Evolutionary conservation across 2,329 filamentous ascomycete species (phyloP).

Genomic region (Harringtonia aguacate): DNA sequence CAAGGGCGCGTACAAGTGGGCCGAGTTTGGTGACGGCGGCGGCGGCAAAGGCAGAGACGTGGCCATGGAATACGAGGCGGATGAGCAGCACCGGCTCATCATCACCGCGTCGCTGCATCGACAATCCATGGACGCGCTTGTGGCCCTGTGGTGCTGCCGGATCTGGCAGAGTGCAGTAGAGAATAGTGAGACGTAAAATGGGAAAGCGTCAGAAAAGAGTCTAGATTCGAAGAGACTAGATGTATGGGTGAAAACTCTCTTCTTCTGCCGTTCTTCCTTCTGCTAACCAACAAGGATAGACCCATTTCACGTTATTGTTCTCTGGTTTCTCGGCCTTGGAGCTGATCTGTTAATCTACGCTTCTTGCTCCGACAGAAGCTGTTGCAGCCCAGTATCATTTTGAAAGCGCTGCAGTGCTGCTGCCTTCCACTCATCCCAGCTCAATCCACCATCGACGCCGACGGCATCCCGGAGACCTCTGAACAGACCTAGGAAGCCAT

Average conservation of each 20-base stretch:
- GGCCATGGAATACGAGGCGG: not conserved
- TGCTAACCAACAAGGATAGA: too few relatives aligned
- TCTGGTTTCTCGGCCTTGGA: too few relatives aligned
- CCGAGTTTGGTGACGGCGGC: not conserved
- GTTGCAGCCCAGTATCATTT: not conserved
- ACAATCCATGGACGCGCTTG: not conserved
- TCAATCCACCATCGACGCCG: not conserved
- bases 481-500: not conserved
- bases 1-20: not conserved
- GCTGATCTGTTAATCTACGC: too few relatives aligned
- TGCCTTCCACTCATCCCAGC: not conserved
- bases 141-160: slow-evolving; percentile 2
- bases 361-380: too few relatives aligned
- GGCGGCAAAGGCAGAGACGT: not conserved
- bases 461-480: not conserved
- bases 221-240: too few relatives aligned
- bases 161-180: too few relatives aligned
- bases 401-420: not conserved
- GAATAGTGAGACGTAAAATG: too few relatives aligned
- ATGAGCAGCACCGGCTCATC: not conserved
- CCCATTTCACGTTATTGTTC: too few relatives aligned
- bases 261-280: too few relatives aligned
- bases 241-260: too few relatives aligned
- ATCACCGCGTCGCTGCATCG: not conserved
- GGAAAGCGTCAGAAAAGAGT: too few relatives aligned